Conservation (phyloP, 2,329 filamentous ascomycete genomes). For the Tolypocladium album region DNA sequence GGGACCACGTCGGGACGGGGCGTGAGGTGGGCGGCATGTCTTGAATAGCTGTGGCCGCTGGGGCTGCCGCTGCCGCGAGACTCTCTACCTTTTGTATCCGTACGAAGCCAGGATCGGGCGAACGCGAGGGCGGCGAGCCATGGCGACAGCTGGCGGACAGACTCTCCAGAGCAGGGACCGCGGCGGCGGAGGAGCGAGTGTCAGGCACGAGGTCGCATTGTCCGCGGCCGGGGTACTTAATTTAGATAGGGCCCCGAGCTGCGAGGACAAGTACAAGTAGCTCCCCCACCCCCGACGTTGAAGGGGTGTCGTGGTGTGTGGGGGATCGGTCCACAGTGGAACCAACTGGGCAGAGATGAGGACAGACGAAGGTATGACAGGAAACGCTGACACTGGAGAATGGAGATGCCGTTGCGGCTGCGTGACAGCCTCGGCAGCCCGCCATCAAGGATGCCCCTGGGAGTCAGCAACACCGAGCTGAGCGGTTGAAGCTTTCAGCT, state of each 20-base stretch:
- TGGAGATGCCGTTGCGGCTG: background rate
- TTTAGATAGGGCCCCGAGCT: background rate
- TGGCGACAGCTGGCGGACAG: background rate
- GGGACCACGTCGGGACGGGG: background rate
- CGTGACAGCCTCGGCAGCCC: background rate
- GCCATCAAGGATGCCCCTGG: background rate
- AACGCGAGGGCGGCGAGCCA: background rate
- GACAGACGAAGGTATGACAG: background rate
- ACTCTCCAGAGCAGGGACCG: background rate
- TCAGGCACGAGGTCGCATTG: background rate
- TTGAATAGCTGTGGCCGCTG: background rate
- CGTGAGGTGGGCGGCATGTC: background rate
- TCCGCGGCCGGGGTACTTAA: background rate
- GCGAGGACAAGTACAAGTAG: background rate
- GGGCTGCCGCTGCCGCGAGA: background rate
- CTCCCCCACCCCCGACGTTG: background rate
- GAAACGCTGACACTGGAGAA: background rate
- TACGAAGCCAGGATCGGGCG: background rate
- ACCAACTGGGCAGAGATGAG: too few species aligned
- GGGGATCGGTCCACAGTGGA: background rate
- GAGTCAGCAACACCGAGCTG: background rate
- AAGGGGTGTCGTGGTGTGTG: background rate
- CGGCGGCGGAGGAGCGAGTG: background rate
- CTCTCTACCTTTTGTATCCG: background rate
- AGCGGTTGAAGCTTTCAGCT: background rate